These are phyloP conservation scores for Crithidia bombi DNA, from an alignment of 208 protist genomes.

Conservation along the genomic window DNA sequence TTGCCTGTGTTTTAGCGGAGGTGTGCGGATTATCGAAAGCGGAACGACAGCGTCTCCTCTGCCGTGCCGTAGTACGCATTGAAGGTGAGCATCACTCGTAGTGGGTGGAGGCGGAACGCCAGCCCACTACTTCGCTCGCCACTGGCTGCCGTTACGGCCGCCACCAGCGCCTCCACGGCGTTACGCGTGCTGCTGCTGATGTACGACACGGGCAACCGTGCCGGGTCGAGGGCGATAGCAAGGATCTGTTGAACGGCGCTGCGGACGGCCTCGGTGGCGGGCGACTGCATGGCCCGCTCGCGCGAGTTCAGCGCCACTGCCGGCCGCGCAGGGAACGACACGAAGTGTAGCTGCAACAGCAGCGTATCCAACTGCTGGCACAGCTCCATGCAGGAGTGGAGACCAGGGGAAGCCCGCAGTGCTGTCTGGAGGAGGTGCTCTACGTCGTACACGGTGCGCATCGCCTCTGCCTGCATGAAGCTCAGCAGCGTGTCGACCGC, in stretches of 20 bases:
- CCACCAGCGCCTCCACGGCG: constrained; percentile 72
- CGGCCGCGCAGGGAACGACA: constrained; percentile 51
- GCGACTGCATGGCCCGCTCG: constrained; percentile 30
- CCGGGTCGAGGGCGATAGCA: constrained; percentile 58
- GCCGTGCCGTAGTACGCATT: constrained; percentile 81
- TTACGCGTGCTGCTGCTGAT: constrained; percentile 58
- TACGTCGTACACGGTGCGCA: constrained; percentile 55
- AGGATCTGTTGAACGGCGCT: constrained; percentile 53
- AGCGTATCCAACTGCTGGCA: constrained; percentile 68
- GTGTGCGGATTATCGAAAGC: constrained; percentile 25
- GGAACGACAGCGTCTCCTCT: constrained; percentile 31
- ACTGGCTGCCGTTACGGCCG: constrained; percentile 45
- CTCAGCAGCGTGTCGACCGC: constrained; percentile 73
- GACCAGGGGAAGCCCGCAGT: constrained; percentile 6
- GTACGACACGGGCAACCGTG: constrained; percentile 52
- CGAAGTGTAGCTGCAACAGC: constrained; percentile 56
- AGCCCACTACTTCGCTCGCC: constrained; percentile 45
- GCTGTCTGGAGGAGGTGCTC: constrained; percentile 40
- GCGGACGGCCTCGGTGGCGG: constrained; percentile 38
- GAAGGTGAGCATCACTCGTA: constrained; percentile 78
- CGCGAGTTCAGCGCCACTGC: constrained; percentile 24
- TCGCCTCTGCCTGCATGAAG: constrained; percentile 64
- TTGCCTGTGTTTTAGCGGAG: constrained; percentile 13
- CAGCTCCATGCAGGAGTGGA: constrained; percentile 62
- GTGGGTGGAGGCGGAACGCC: constrained; percentile 54